Evolutionary conservation across 345 rosid genomes (phyloP), one percentile per base, ranked within the genome.

Genomic region (Salix exigua): DNA sequence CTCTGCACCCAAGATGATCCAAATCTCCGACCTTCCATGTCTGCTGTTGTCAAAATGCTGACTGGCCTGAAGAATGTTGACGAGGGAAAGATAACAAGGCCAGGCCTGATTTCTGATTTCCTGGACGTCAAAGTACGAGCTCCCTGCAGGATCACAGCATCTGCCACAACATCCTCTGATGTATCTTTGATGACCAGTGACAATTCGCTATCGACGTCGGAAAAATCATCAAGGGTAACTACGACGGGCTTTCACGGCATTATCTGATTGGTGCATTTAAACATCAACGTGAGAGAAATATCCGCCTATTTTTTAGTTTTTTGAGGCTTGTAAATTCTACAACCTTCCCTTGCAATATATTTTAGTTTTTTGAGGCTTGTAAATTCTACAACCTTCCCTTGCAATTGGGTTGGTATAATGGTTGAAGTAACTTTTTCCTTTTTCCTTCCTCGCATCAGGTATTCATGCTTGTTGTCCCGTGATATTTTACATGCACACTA

Each of bases 1-100:
- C 84, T 92, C 65, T 92, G 97, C 85, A 90, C 94, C 40, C 97
- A 92, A 79, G 97, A 92, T 70, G 61, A 82, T 80, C 92, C 91
- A 1, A 92, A 85, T 83, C 88, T 85, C 71, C 86, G 97, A 38
- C 97, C 97, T 70, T 81, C 83, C 28, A 92, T 92, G 94, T 87
- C 97, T 28, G 86, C 85, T 0, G 89, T 89, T 25, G 88, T 90
- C 61, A 87, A 78, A 87, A 76, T 87, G 83, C 82, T 92, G 44
- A 88, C 80, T 2, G 89, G 97, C 42, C 70, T 85, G 85, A 86
- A 78, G 73, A 67, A 77, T 10, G 62, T 86, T 18, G 80, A 83
- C 55, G 81, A 76, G 23, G 55, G 42, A 1, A 84, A 74, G 77
- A 88, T 92, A 79, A 62, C 82, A 66, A 89, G 85, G 82, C 97